phyloP scores from a whole-genome alignment of 805 yeast species.

The Lachancea dasiensis region DNA sequence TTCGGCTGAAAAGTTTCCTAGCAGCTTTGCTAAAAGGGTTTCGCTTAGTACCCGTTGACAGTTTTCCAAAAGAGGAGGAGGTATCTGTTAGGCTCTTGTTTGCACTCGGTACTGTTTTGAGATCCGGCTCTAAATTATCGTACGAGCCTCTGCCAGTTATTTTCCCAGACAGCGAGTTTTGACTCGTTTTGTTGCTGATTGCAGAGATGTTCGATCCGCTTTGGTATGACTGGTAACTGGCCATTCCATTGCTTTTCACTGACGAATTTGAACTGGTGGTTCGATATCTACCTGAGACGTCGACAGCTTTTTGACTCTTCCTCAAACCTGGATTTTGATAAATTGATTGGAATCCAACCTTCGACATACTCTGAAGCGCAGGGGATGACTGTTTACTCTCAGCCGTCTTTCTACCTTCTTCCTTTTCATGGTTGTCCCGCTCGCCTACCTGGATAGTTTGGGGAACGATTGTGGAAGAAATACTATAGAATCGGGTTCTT shows the following conservation, averaged over 20 bases:
- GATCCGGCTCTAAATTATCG: constrained; percentile 1
- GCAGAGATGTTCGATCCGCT: constrained; percentile 7
- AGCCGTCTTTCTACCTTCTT: not conserved
- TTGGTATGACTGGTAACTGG: constrained; percentile 4
- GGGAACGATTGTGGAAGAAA: constrained; percentile 29
- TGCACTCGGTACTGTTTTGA: not conserved
- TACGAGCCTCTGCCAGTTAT: not conserved
- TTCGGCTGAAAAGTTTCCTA: constrained; percentile 24
- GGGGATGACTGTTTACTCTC: constrained; percentile 7
- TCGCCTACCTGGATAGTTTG: constrained; percentile 18
- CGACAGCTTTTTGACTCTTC: constrained; percentile 19
- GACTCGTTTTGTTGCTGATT: constrained; percentile 3
- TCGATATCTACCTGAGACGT: constrained; percentile 4
- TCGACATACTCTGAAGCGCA: constrained; percentile 19
- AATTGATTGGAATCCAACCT: constrained; percentile 28
- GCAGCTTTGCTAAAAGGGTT: constrained; percentile 21
- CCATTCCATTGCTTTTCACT: constrained; percentile 2
- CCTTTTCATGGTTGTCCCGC: not conserved
- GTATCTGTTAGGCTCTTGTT: constrained; percentile 1
- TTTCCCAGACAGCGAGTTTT: not conserved
- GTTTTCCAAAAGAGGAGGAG: constrained; percentile 2
- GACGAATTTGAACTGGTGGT: constrained; percentile 8
- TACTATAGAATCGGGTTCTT: constrained; percentile 20
- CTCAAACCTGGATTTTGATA: constrained; percentile 19
- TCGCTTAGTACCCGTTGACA: not conserved